These are phyloP conservation scores for Gastrolobium villosum DNA, from an alignment of 306 rosid genomes.

Conservation along the genomic window DNA sequence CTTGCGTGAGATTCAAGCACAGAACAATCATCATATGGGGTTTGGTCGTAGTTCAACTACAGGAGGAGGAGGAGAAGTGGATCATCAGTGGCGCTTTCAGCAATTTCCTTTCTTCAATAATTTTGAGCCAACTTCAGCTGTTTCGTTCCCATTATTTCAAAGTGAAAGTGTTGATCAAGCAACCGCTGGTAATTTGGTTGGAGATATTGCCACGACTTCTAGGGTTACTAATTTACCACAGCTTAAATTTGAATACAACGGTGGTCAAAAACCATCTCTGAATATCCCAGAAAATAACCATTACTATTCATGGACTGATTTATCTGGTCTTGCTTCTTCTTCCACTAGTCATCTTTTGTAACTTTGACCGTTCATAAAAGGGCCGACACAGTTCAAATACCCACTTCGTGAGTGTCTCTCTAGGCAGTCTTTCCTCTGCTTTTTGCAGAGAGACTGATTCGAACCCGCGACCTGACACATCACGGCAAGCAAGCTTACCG, in stretches of 20 bases:
- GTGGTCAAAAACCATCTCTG: slow-evolving; percentile 53
- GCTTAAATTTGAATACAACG: slow-evolving; percentile 66
- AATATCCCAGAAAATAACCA: slow-evolving; percentile 53
- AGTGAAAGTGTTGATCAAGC: slow-evolving; percentile 43
- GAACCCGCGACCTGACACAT: no score
- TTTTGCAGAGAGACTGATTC: no score
- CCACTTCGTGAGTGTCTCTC: no score
- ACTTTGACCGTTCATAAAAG: slow-evolving; percentile 18
- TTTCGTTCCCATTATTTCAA: slow-evolving; percentile 59
- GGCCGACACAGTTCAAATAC: no score
- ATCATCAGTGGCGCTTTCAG: slow-evolving; percentile 74
- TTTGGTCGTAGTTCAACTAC: slow-evolving; percentile 50
- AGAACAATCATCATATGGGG: slow-evolving; percentile 56
- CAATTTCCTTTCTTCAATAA: slow-evolving; percentile 71
- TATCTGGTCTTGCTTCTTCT: slow-evolving; percentile 77
- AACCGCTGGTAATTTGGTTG: slow-evolving; percentile 26
- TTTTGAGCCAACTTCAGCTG: slow-evolving; percentile 55
- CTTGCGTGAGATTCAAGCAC: slow-evolving; percentile 65
- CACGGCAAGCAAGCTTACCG: no score
- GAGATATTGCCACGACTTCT: slow-evolving; percentile 54
- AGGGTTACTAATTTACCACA: slow-evolving; percentile 68
- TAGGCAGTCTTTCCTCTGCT: no score
- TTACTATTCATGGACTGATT: slow-evolving; percentile 71
- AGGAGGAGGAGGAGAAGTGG: slow-evolving; percentile 53
- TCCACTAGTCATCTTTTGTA: slow-evolving; percentile 68